These are phyloP conservation scores for Strigomonas culicis DNA, from an alignment of 208 protist species.

Conservation along the genomic window DNA sequence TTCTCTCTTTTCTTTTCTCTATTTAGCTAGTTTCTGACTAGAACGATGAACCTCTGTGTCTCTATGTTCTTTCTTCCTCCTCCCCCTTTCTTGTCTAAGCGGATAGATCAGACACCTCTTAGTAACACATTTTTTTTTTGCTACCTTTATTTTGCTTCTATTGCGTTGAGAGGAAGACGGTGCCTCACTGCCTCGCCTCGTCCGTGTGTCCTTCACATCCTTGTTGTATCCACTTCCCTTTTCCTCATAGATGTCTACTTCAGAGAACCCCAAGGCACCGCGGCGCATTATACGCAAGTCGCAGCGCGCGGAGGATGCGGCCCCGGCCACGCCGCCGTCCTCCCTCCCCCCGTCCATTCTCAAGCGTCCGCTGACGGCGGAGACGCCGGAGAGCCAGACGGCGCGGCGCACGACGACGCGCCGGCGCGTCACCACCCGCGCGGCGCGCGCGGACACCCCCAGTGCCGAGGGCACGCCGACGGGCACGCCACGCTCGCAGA, in stretches of 20 bases:
- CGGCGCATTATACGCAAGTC: conserved; percentile 14
- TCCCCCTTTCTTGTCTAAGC: too few species aligned
- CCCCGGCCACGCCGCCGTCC: neutral
- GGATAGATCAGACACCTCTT: too few species aligned
- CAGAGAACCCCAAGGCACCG: conserved; percentile 10
- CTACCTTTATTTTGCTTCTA: neutral
- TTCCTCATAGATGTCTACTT: too few species aligned
- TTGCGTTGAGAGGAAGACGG: too few species aligned
- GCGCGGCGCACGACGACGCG: neutral
- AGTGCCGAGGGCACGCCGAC: too few species aligned
- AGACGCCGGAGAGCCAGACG: neutral
- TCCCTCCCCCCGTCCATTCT: neutral
- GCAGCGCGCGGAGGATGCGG: neutral
- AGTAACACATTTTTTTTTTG: neutral
- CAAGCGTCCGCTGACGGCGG: too few species aligned
- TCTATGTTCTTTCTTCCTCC: conserved; percentile 9
- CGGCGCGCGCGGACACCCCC: too few species aligned
- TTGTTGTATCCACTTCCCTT: too few species aligned
- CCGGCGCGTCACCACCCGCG: neutral
- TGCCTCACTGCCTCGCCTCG: too few species aligned
- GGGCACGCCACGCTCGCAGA: too few species aligned
- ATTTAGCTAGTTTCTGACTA: conserved; percentile 4
- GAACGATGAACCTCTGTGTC: neutral
- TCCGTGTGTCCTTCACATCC: too few species aligned
- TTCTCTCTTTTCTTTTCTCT: conserved; percentile 7